Conservation (phyloP, 1,139 yeast species). For the Blastobotrys petasosporus region DNA sequence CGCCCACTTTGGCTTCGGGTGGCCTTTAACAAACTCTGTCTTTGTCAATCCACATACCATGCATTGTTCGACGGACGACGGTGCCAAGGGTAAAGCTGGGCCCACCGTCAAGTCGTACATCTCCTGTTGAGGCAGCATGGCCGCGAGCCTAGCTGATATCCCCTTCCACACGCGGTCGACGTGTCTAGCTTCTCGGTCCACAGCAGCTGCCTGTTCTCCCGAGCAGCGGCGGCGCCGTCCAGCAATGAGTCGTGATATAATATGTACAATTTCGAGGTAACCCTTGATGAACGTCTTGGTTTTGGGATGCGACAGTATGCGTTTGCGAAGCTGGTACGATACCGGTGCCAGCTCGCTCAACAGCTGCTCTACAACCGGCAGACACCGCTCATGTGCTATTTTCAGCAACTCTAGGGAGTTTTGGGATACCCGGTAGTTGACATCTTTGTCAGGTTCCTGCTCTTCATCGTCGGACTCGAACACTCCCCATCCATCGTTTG, state of each 20-base stretch:
- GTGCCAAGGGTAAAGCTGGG: not conserved
- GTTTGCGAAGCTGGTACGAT: conserved; percentile 9
- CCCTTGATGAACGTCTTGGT: conserved; percentile 11
- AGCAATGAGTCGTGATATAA: conserved; percentile 9
- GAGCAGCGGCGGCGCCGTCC: conserved; percentile 7
- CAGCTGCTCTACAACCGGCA: conserved; percentile 9
- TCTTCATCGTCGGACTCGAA: conserved; percentile 2
- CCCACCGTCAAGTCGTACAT: not conserved
- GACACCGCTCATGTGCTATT: conserved; percentile 2
- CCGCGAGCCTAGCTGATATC: not conserved
- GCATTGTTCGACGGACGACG: not conserved
- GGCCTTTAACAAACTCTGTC: conserved; percentile 8
- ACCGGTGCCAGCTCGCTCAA: conserved; percentile 2
- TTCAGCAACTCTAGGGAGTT: conserved; percentile 4
- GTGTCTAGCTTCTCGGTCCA: conserved; percentile 12
- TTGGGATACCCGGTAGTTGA: not conserved
- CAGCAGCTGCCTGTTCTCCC: not conserved
- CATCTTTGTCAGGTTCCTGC: not conserved
- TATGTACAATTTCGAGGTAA: conserved; percentile 8
- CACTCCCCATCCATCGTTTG: conserved; percentile 2
- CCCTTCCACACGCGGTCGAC: conserved; percentile 10
- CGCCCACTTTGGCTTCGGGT: conserved; percentile 1
- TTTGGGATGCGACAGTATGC: conserved; percentile 10
- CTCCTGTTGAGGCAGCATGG: not conserved
- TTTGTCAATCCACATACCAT: conserved; percentile 9